These are phyloP conservation scores for Backusella sp. DNA, from an alignment of 192 early-diverging fungal genomes.

Conservation along the genomic window DNA sequence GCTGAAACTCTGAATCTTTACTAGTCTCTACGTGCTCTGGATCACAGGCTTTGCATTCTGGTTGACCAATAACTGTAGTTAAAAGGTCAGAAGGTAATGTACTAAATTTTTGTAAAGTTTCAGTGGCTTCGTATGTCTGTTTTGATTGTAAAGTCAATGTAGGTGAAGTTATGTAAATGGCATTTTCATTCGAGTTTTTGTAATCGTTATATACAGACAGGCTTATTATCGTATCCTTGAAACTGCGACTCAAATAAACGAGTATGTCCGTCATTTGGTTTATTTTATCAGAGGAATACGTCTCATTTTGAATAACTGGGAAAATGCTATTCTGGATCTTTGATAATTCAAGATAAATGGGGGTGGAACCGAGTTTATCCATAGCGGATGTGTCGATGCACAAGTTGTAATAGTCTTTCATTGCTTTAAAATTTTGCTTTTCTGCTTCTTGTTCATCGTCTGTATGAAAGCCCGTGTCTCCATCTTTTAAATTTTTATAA, in stretches of 20 bases:
- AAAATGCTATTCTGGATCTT: conserved; percentile 33
- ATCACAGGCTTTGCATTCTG: conserved; percentile 45
- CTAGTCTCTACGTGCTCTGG: conserved; percentile 22
- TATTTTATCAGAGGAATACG: conserved; percentile 47
- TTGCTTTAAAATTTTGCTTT: conserved; percentile 49
- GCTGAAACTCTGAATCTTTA: neutral
- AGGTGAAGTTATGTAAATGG: neutral
- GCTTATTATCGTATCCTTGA: neutral
- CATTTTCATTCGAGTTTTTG: neutral
- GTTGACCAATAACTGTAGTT: neutral
- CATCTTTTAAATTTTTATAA: neutral
- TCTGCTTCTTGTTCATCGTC: conserved; percentile 41
- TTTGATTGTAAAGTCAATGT: neutral
- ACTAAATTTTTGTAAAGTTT: neutral
- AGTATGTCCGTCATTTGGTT: conserved; percentile 35
- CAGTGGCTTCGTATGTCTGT: neutral
- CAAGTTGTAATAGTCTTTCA: conserved; percentile 52
- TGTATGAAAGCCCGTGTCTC: conserved; percentile 12
- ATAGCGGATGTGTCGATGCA: conserved; percentile 51
- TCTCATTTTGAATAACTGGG: neutral
- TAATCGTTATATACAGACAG: conserved; percentile 29
- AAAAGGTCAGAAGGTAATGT: neutral
- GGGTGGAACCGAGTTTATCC: conserved; percentile 34
- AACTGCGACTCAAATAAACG: neutral
- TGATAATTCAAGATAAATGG: conserved; percentile 36